Base-by-base conservation (phyloP, 2,329 filamentous ascomycete genomes). In the Zymoseptoria crescenta region DNA sequence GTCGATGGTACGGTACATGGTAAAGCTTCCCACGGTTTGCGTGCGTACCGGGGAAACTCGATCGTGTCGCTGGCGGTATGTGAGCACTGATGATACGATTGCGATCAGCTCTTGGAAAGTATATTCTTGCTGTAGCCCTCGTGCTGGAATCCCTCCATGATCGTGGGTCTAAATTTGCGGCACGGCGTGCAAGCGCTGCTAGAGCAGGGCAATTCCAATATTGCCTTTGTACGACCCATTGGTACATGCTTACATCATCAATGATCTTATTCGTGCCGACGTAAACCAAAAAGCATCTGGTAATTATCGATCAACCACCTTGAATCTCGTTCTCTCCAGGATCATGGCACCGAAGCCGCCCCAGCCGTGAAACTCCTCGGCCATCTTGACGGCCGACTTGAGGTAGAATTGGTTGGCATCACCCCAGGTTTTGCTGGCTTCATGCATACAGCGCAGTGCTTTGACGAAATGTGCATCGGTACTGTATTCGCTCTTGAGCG, bases 391-490 rank as follows among this genome's bases (percentile, higher is more conserved):
- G 1, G 89, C 88, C 6, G 87, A 81, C 57, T 82, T 81, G 29
- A 91, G 76, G 67, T 88, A 91, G 61, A 76, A 81, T 48, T 84
- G 78, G 61, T 86, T 80, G 3, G 81, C 79, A 70, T 91, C 87
- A 3, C 86, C 85, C 88, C 88, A 93, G 0, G 87, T 91, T 62
- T 80, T 80, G 13, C 86, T 85, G 19, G 86, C 87, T 70, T 89
- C 89, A 72, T 80, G 86, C 78, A 93, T 87, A 1, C 89, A 84
- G 50, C 90, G 83, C 78, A 72, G 75, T 85, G 88, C 85, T 76
- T 96, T 96, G 30, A 97, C 86, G 70, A 86, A 96, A 74, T 96
- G 89, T 19, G 89, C 82, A 75, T 97, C 91, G 1, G 81, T 84
- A 8, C 83, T 79, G 75, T 85, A 85, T 55, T 81, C 73, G 8